These are phyloP conservation scores for Colletotrichum tanaceti DNA, from an alignment of 2,329 filamentous ascomycete genomes.

Conservation along the genomic window DNA sequence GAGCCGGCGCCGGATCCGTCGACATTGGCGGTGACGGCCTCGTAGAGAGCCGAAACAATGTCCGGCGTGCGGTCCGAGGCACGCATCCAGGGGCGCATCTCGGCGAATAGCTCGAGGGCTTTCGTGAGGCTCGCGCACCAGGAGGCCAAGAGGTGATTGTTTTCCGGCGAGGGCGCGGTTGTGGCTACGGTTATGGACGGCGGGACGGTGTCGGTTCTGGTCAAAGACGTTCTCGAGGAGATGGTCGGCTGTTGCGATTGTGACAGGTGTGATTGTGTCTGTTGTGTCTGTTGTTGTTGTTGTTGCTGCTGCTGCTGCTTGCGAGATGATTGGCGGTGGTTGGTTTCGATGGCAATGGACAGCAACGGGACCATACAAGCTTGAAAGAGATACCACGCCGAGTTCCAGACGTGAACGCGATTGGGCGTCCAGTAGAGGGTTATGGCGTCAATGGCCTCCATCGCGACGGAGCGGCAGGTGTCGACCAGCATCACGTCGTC, in stretches of 20 bases:
- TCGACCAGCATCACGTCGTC: slow-evolving; percentile 44
- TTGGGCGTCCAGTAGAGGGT: slow-evolving; percentile 50
- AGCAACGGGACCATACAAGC: slow-evolving; percentile 48
- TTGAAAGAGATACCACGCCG: slow-evolving; percentile 50
- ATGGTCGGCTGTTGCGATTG: background rate
- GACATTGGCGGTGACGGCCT: slow-evolving; percentile 43
- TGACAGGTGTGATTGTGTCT: background rate
- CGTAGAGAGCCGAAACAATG: slow-evolving; percentile 45
- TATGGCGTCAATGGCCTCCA: slow-evolving; percentile 48
- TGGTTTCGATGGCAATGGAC: slow-evolving; percentile 45
- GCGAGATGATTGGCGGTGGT: background rate
- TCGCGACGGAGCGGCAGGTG: slow-evolving; percentile 45
- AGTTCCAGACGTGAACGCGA: slow-evolving; percentile 49
- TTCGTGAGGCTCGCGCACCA: slow-evolving; percentile 45
- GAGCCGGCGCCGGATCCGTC: slow-evolving; percentile 38
- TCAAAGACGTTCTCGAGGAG: background rate
- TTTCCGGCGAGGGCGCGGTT: background rate
- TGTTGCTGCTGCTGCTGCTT: slow-evolving; percentile 15
- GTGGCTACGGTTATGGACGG: slow-evolving; percentile 9
- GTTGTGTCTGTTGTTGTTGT: background rate
- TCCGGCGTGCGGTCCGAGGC: slow-evolving; percentile 45
- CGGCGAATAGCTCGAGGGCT: slow-evolving; percentile 44
- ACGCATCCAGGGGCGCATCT: slow-evolving; percentile 48
- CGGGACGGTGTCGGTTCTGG: background rate
- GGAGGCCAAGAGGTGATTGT: slow-evolving; percentile 10